Conservation (phyloP, 805 yeast genomes). For the Candida coleopterorum region DNA sequence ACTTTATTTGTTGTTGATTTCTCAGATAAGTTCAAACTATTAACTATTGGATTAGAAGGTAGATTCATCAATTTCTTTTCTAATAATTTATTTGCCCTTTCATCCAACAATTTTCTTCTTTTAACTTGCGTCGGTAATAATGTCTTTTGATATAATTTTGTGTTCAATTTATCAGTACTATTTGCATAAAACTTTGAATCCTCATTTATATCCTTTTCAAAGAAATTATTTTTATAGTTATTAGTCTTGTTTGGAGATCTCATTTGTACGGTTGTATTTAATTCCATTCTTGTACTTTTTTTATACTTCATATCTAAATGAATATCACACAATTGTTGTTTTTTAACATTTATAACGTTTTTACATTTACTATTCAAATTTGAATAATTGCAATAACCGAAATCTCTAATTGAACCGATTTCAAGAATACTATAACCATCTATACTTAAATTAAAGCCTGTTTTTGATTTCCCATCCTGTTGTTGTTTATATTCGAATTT, state of each 20-base stretch:
- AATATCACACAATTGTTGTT: constrained; percentile 59
- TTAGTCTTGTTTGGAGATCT: constrained; percentile 47
- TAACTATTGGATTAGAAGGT: constrained; percentile 6
- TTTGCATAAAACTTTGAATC: constrained; percentile 4
- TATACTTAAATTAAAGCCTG: constrained; percentile 51
- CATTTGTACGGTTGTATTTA: constrained; percentile 56
- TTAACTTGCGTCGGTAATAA: constrained; percentile 38
- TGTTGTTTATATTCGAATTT: constrained; percentile 15
- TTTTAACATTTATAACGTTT: constrained; percentile 52
- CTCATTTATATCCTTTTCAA: constrained; percentile 9
- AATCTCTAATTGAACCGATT: constrained; percentile 64
- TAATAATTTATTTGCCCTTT: constrained; percentile 28
- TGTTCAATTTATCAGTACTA: constrained; percentile 30
- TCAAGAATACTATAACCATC: constrained; percentile 55
- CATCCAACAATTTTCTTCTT: constrained; percentile 27
- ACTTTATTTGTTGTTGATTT: background rate
- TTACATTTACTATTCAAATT: constrained; percentile 51
- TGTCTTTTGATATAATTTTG: constrained; percentile 43
- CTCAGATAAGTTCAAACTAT: constrained; percentile 2
- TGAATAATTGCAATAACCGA: constrained; percentile 60
- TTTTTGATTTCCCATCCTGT: background rate
- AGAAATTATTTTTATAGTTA: constrained; percentile 16
- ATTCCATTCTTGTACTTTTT: constrained; percentile 62
- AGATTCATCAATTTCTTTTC: constrained; percentile 27
- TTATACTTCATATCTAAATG: constrained; percentile 60